phyloP scores from a whole-genome alignment of 306 rosid genomes.

The Cicer pinnatifidum region DNA sequence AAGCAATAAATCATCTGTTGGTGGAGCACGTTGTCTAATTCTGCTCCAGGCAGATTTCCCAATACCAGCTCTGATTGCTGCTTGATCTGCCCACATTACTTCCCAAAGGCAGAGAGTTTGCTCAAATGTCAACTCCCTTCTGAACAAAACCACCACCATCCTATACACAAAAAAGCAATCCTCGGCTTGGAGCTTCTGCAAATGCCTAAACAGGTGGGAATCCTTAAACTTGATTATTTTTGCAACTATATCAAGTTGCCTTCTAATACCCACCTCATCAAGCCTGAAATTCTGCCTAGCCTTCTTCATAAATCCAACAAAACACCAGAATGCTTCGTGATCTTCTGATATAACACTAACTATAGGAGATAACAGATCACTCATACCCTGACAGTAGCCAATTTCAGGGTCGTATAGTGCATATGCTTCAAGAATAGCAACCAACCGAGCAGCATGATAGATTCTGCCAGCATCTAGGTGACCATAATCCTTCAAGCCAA shows the following conservation, averaged over 20 bases:
- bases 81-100: slow-evolving; percentile 99
- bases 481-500: slow-evolving; percentile 91
- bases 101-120: slow-evolving; percentile 98
- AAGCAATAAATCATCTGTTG: slow-evolving; percentile 89
- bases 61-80: slow-evolving; percentile 90
- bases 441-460: slow-evolving; percentile 90
- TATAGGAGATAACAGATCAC: slow-evolving; percentile 96
- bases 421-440: slow-evolving; percentile 97
- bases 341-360: slow-evolving; percentile 79
- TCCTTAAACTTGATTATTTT: slow-evolving; percentile 87
- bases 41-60: slow-evolving; percentile 97
- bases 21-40: slow-evolving; percentile 96
- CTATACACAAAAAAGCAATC: slow-evolving; percentile 98
- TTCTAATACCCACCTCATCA: slow-evolving; percentile 93
- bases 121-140: slow-evolving; percentile 94
- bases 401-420: slow-evolving; percentile 94
- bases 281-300: slow-evolving; percentile 99
- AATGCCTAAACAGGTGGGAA: slow-evolving; percentile 83
- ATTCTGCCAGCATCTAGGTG: slow-evolving; percentile 85
- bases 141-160: slow-evolving; percentile 97
- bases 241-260: slow-evolving; percentile 86
- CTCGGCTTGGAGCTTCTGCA: slow-evolving; percentile 95
- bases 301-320: slow-evolving; percentile 98
- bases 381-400: slow-evolving; percentile 99
- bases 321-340: slow-evolving; percentile 99